These are phyloP conservation scores for Phytopythium kandeliae DNA, from an alignment of 352 stramenopile species.

Conservation along the genomic window DNA sequence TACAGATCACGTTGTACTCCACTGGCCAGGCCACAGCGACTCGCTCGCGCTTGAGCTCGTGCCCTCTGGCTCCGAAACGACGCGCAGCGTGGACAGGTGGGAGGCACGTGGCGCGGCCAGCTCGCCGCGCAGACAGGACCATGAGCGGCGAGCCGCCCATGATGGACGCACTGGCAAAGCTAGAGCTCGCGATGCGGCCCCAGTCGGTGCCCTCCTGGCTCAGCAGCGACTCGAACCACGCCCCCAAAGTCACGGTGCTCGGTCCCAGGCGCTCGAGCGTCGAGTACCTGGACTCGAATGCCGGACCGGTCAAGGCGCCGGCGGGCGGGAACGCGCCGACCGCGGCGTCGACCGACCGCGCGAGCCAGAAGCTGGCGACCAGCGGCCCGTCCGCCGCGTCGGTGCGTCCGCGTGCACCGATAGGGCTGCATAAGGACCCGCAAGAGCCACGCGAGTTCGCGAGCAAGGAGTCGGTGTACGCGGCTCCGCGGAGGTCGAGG, in stretches of 20 bases:
- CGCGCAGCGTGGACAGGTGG: neutral
- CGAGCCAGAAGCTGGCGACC: neutral
- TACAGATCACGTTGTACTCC: too few relatives aligned
- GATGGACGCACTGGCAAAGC: slow-evolving; percentile 53
- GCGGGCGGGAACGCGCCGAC: neutral
- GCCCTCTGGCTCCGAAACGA: neutral
- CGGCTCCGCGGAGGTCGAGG: slow-evolving; percentile 36
- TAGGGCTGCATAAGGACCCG: slow-evolving; percentile 46
- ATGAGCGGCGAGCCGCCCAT: slow-evolving; percentile 28
- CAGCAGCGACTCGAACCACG: slow-evolving; percentile 64
- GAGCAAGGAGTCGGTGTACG: slow-evolving; percentile 27
- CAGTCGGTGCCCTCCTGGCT: slow-evolving; percentile 74
- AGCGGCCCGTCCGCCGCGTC: slow-evolving; percentile 21
- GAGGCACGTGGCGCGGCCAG: too few relatives aligned
- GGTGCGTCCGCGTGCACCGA: slow-evolving; percentile 51
- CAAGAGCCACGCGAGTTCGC: slow-evolving; percentile 34
- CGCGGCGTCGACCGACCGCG: neutral
- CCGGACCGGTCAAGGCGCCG: neutral
- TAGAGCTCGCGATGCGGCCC: slow-evolving; percentile 64
- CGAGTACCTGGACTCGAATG: slow-evolving; percentile 40
- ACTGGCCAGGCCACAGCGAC: too few relatives aligned
- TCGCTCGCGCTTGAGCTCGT: neutral
- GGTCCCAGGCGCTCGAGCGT: slow-evolving; percentile 43
- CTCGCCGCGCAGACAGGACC: neutral
- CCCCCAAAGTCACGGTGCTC: slow-evolving; percentile 49